A percentile compares a stretch with the other conserved stretches of the same genome.
These are phyloP conservation scores for Actinomucor elegans DNA, from an alignment of 371 early-diverging fungal species.

Conservation along the genomic window DNA sequence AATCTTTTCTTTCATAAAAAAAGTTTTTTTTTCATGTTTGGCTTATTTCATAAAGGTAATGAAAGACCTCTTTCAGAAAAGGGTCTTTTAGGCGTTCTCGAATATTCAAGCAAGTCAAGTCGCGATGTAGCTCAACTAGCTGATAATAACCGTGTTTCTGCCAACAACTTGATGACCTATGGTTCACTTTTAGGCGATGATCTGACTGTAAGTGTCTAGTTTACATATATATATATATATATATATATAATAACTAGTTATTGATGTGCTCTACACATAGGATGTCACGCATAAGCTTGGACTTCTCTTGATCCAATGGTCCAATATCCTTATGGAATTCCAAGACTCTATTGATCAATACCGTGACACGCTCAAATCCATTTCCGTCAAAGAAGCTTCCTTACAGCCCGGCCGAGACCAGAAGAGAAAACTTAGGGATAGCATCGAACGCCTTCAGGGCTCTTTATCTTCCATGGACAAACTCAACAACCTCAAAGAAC, in stretches of 20 bases:
- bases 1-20: background rate
- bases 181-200: constrained; percentile 41
- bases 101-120: constrained; percentile 26
- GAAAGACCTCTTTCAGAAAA: constrained; percentile 25
- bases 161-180: constrained; percentile 35
- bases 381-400: constrained; percentile 29
- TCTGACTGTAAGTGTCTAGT: constrained; percentile 38
- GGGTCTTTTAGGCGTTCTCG: constrained; percentile 23
- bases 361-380: constrained; percentile 35
- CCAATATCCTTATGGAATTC: constrained; percentile 32
- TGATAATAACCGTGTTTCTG: constrained; percentile 30
- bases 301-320: constrained; percentile 29
- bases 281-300: constrained; percentile 40
- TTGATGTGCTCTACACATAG: no score
- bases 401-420: constrained; percentile 30
- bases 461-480: constrained; percentile 32
- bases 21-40: constrained; percentile 9
- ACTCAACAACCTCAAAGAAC: constrained; percentile 29
- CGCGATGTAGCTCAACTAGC: constrained; percentile 26
- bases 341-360: constrained; percentile 39
- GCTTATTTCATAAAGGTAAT: constrained; percentile 18
- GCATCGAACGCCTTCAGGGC: constrained; percentile 24
- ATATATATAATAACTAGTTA: no score
- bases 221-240: no score
- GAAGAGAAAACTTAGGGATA: constrained; percentile 27